Base-by-base conservation (phyloP, 768 basidiomycete species). In the Pleurotus eryngii region DNA sequence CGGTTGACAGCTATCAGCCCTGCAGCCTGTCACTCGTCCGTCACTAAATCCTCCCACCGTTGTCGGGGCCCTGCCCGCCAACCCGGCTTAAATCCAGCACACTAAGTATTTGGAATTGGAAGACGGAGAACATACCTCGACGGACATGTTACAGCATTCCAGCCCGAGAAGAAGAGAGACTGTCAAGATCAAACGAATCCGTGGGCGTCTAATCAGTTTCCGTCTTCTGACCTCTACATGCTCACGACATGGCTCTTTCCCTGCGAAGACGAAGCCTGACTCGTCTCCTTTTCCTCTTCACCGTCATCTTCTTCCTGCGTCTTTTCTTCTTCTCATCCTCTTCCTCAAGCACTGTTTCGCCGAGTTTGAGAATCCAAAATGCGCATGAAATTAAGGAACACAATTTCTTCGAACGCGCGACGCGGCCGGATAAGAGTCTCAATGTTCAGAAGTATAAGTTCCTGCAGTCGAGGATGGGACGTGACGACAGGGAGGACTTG, bases 371-470 rank as follows among this genome's bases (percentile, higher is more conserved):
- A 42, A 55, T 55, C 18, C 46, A 64, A 46, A 64, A 69, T 39
- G 60, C 70, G 3, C 70, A 74, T 55, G 71, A 81, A 67, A 82
- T 82, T 30, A 69, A 77, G 57, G 71, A 73, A 53, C 80, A 82
- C 63, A 80, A 77, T 64, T 79, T 82, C 62, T 75, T 82, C 38
- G 80, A 83, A 66, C 78, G 82, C 18, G 80, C 80, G 50, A 81
- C 80, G 1, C 72, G 79, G 1, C 70, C 76, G 15, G 93, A 94
- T 72, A 90, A 87, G 68, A 82, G 81, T 7, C 81, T 98, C 39
- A 95, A 98, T 77, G 88, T 92, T 12, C 91, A 95, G 59, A 87
- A 85, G 60, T 85, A 95, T 73, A 81, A 85, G 8, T 98, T 97
- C 68, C 69, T 98, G 42, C 97, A 98, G 73, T 80, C 83, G 2